Evolutionary conservation across 2,329 filamentous ascomycete genomes (phyloP).

Genomic region (Nothomitra cinnamomea): DNA sequence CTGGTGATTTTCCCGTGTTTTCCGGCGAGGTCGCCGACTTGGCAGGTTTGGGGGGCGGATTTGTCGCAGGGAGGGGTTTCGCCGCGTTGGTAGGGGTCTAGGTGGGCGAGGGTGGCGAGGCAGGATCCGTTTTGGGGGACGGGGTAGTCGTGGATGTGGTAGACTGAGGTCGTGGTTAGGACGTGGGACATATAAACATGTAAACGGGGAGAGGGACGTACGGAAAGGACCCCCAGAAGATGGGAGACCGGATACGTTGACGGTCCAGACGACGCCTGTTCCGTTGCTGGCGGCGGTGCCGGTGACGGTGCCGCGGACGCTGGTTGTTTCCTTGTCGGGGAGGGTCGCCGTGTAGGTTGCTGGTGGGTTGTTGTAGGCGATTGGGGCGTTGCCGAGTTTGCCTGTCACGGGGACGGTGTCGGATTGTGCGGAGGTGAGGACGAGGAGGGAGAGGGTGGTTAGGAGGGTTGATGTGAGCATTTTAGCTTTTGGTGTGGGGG

Average conservation of each 20-base stretch:
- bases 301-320: conserved; percentile 35
- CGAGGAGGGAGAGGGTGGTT: not conserved
- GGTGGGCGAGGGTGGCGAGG: conserved; percentile 46
- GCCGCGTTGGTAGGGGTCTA: conserved; percentile 52
- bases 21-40: conserved; percentile 60
- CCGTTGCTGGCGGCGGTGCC: conserved; percentile 31
- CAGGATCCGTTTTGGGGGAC: conserved; percentile 55
- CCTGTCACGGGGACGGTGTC: not conserved
- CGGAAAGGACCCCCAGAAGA: conserved; percentile 35
- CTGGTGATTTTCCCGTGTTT: conserved; percentile 47
- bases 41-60: conserved; percentile 42
- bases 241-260: conserved; percentile 42
- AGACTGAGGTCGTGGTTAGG: conserved; percentile 29
- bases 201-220: not conserved
- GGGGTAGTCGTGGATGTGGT: conserved; percentile 53
- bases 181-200: not conserved
- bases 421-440: not conserved
- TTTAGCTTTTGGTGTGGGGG: not conserved
- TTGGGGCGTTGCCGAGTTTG: conserved; percentile 31
- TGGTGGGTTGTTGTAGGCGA: conserved; percentile 37
- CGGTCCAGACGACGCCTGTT: conserved; percentile 36
- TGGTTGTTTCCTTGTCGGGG: conserved; percentile 35
- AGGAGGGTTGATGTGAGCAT: not conserved
- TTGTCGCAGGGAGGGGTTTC: conserved; percentile 44
- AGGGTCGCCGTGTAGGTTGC: conserved; percentile 39